Base-by-base conservation (phyloP, 176 grass and related monocot genomes). In the Triticum monococcum region DNA sequence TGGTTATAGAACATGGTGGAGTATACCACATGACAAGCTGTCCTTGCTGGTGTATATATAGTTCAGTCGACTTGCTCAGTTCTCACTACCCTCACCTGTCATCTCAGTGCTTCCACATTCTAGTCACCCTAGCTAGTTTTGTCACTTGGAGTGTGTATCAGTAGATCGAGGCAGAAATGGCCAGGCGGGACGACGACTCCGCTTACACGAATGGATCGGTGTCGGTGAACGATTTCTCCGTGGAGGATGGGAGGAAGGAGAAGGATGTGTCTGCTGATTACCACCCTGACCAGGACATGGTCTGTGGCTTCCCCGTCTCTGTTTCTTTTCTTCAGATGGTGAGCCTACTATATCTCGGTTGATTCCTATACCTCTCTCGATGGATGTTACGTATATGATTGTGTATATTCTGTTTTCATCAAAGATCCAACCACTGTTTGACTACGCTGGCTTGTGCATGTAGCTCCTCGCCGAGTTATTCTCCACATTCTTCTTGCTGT, bases 401-500 rank as follows among this genome's bases (percentile, higher is more conserved):
- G 11, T 40, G n/a, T 46, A 25, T 0, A 8, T 75, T 63, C 6
- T 41, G 25, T 13, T 45, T 13, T 12, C 28, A 32, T 31, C 25
- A 4, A 32, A 28, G 22, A 32, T 31, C 25, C 7, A 32, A 28
- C 17, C 11, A 5, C 10, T 24, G 40, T 7, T 80, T 72, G 18
- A 8, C 5, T 36, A 30, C 28, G 43, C 13, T 76, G 24, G 18
- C 33, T 9, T 54, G 22, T 57, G 9, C 28, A 43, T 48, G 16
- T 37, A 98, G 93, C 38, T 98, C 77, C 75, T 94, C 20, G 96
- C 93, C 2, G 93, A 98, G 84, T 72, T 92, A 36, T 25, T 98
- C 1, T 90, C 84, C 14, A 98, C 96, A 1, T 98, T 92, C 85
- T 98, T 98, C 76, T 59, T 98, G 10, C 78, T 98, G 74, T 98